These are phyloP conservation scores for Dichomitus squalens DNA, from an alignment of 1,284 basidiomycete genomes.

Conservation along the genomic window DNA sequence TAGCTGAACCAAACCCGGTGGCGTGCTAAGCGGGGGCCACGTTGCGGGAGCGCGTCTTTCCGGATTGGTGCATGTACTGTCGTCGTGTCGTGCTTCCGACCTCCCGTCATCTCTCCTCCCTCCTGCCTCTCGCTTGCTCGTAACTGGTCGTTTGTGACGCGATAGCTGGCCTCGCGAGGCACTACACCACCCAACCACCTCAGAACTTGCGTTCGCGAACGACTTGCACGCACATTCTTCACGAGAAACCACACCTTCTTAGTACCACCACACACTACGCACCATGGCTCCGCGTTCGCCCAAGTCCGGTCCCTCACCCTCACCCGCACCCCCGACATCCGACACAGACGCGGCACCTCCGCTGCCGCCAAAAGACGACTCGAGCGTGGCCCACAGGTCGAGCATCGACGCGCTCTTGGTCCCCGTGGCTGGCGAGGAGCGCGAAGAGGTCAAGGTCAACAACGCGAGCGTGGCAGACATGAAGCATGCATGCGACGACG, in stretches of 20 bases:
- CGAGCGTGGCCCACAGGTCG: constrained; percentile 9
- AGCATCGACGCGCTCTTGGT: constrained; percentile 24
- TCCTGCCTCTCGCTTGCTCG: not conserved
- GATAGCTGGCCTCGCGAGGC: constrained; percentile 3
- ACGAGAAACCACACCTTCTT: not conserved
- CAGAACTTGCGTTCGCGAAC: not conserved
- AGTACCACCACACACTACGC: constrained; percentile 3
- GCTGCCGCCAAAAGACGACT: constrained; percentile 15
- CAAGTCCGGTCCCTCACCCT: constrained; percentile 17
- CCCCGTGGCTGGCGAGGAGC: constrained; percentile 34
- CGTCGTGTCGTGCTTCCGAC: constrained; percentile 3
- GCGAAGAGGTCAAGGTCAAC: constrained; percentile 83
- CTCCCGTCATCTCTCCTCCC: constrained; percentile 2
- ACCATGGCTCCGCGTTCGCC: constrained; percentile 27
- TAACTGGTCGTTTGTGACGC: not conserved
- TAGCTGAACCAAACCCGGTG: constrained; percentile 1
- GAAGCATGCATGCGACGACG: constrained; percentile 90
- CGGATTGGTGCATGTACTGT: constrained; percentile 18
- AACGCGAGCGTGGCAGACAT: constrained; percentile 80
- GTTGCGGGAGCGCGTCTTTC: constrained; percentile 21
- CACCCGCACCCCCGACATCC: constrained; percentile 3
- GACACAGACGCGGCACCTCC: constrained; percentile 17
- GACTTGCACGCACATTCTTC: not conserved
- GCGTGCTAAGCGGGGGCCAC: constrained; percentile 10
- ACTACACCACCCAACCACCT: not conserved